Conservation (phyloP, 441 rosid species). For the Syzygium malaccense region DNA sequence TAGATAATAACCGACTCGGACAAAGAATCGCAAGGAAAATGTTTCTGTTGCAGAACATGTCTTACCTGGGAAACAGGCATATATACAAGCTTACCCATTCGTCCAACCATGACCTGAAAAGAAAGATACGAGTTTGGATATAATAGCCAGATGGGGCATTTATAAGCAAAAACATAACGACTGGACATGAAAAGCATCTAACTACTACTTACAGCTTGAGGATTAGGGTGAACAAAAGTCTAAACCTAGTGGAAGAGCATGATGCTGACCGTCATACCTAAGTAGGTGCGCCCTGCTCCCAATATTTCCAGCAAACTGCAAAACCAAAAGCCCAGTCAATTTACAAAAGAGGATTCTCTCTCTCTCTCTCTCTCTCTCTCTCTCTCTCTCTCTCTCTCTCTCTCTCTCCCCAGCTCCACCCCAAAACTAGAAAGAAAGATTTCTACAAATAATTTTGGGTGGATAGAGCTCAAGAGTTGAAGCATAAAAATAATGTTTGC, state of each 20-base stretch:
- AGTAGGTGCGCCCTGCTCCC: slow-evolving; percentile 50
- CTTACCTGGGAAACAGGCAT: slow-evolving; percentile 74
- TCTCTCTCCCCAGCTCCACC: neutral
- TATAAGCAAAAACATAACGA: neutral
- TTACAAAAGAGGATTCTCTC: neutral
- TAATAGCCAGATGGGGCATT: neutral
- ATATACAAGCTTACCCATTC: slow-evolving; percentile 56
- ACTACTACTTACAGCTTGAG: slow-evolving; percentile 46
- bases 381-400: too few relatives aligned
- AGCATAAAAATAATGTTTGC: neutral
- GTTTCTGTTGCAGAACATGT: neutral
- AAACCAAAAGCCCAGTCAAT: slow-evolving; percentile 7
- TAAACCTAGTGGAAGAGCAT: slow-evolving; percentile 50
- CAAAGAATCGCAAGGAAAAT: neutral
- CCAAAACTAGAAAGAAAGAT: neutral
- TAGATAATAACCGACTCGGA: neutral
- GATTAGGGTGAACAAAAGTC: slow-evolving; percentile 43
- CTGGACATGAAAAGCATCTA: neutral
- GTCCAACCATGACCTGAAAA: slow-evolving; percentile 62
- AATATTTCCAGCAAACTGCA: slow-evolving; percentile 43
- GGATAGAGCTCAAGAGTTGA: neutral
- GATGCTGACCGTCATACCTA: slow-evolving; percentile 56
- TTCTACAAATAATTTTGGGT: neutral
- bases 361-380: too few relatives aligned
- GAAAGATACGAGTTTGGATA: slow-evolving; percentile 6